A percentile compares a stretch with the other conserved stretches of the same genome.
These are phyloP conservation scores for Candida quercuum DNA, from an alignment of 805 yeast genomes.

Conservation along the genomic window DNA sequence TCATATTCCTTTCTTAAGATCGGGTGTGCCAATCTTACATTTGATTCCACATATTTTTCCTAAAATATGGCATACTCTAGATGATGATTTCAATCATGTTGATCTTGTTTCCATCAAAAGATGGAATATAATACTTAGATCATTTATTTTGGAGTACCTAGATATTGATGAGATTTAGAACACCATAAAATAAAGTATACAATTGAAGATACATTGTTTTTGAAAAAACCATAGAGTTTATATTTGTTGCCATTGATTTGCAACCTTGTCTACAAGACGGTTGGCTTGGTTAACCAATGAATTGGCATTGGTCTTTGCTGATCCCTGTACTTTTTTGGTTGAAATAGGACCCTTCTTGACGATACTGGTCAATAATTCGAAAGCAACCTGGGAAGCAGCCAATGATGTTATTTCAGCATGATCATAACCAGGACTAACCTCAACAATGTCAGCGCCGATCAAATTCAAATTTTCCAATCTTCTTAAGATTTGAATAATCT, in stretches of 20 bases:
- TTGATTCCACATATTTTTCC: slow-evolving; percentile 52
- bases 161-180: slow-evolving; percentile 8
- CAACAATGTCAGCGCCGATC: slow-evolving; percentile 76
- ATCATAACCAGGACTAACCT: slow-evolving; percentile 64
- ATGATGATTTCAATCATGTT: slow-evolving; percentile 40
- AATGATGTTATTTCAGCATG: slow-evolving; percentile 61
- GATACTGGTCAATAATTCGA: slow-evolving; percentile 69
- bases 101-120: slow-evolving; percentile 34
- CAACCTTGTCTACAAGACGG: background rate
- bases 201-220: too few species aligned
- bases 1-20: slow-evolving; percentile 44
- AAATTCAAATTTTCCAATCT: slow-evolving; percentile 54
- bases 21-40: slow-evolving; percentile 45
- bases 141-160: slow-evolving; percentile 31
- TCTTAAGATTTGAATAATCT: slow-evolving; percentile 53
- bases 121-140: slow-evolving; percentile 40
- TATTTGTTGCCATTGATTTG: background rate
- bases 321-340: background rate
- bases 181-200: too few species aligned
- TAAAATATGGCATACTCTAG: slow-evolving; percentile 43
- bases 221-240: background rate
- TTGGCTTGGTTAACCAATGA: background rate
- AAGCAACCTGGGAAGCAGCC: slow-evolving; percentile 68
- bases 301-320: background rate
- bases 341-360: slow-evolving; percentile 49